Evolutionary conservation across 2,329 filamentous ascomycete species (phyloP).

Genomic region (Cordyceps fumosorosea): DNA sequence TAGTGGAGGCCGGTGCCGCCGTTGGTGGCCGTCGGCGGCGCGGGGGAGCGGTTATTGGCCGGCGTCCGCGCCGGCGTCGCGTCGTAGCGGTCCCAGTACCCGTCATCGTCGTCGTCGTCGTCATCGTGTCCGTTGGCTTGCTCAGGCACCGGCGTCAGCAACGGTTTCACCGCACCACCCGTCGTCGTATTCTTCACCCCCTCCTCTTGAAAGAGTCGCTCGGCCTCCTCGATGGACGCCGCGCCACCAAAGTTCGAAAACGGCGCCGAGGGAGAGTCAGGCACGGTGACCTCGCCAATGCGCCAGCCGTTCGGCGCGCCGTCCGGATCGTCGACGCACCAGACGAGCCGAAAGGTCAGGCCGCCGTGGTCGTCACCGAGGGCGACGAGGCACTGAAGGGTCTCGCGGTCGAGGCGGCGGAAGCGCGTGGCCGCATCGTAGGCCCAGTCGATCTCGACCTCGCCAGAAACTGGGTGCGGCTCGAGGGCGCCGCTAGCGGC

Average conservation of each 20-base stretch:
- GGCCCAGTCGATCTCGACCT: conserved; percentile 68
- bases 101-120: conserved; percentile 65
- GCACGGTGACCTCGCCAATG: conserved; percentile 60
- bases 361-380: conserved; percentile 47
- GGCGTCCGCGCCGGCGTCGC: conserved; percentile 61
- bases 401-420: conserved; percentile 67
- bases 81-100: conserved; percentile 76
- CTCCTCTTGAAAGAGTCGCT: conserved; percentile 39
- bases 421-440: conserved; percentile 58
- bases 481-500: conserved; percentile 53
- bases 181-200: conserved; percentile 25
- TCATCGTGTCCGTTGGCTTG: conserved; percentile 21
- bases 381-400: conserved; percentile 60
- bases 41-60: conserved; percentile 55
- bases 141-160: conserved; percentile 3
- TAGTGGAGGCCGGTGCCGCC: conserved; percentile 11
- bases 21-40: conserved; percentile 36
- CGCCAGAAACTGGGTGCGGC: conserved; percentile 74
- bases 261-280: conserved; percentile 43
- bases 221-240: conserved; percentile 51
- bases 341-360: conserved; percentile 60
- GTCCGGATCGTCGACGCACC: conserved; percentile 59
- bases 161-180: conserved; percentile 12
- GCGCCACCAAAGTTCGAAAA: conserved; percentile 47
- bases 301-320: conserved; percentile 61